Conservation (phyloP, 2,329 filamentous ascomycete species). For the Pochonia chlamydosporia region DNA sequence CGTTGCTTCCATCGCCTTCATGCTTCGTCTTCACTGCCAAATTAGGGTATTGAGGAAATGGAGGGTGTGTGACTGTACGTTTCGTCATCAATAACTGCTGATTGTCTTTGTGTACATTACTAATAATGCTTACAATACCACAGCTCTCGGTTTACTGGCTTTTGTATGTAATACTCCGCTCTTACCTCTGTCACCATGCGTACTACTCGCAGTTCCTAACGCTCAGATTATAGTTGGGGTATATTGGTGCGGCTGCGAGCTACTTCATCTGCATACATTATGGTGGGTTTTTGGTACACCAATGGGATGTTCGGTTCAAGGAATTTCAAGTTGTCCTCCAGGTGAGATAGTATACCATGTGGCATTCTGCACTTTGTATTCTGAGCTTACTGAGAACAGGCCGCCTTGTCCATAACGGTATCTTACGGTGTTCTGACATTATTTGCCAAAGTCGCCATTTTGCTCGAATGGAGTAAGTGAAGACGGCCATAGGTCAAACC, state of each 20-base stretch:
- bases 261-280: neutral
- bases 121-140: no score
- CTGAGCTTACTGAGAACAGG: neutral
- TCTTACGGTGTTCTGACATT: neutral
- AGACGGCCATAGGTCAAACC: no score
- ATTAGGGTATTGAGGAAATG: neutral
- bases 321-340: neutral
- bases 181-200: no score
- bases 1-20: neutral
- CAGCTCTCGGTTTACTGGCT: neutral
- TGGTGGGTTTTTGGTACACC: neutral
- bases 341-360: neutral
- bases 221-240: neutral
- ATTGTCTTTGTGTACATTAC: neutral
- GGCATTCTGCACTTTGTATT: neutral
- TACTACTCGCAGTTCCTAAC: no score
- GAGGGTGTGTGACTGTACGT: neutral
- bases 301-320: neutral
- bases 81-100: neutral
- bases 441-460: conserved; percentile 5
- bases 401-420: neutral
- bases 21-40: neutral
- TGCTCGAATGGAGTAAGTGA: conserved; percentile 3
- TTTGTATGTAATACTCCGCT: neutral
- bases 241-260: neutral